phyloP scores from a whole-genome alignment of 208 protist genomes.

The Endotrypanum monterogeii region DNA sequence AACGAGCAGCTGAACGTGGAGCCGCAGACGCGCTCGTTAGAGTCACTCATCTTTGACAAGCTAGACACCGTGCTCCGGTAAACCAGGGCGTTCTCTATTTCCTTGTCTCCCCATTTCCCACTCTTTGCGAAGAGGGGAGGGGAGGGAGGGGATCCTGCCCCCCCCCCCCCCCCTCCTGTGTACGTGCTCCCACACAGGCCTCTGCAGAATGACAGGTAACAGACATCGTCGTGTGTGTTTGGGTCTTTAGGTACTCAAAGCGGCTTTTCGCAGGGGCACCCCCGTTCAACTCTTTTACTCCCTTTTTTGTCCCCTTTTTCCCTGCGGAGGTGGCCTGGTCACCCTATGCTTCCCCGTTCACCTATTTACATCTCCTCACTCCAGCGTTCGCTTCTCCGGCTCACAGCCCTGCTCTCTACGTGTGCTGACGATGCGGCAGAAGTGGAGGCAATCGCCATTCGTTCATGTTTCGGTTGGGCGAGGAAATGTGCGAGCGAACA shows the following conservation, averaged over 20 bases:
- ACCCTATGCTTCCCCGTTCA: background rate
- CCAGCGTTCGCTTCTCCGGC: background rate
- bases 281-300: background rate
- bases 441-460: background rate
- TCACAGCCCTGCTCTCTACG: background rate
- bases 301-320: background rate
- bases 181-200: background rate
- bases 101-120: background rate
- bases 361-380: background rate
- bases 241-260: background rate
- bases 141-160: too few relatives aligned
- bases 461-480: background rate
- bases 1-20: conserved; percentile 85
- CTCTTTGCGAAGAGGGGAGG: background rate
- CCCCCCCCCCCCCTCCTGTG: too few relatives aligned
- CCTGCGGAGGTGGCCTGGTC: background rate
- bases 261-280: background rate
- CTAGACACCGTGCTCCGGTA: conserved; percentile 54
- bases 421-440: background rate
- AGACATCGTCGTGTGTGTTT: background rate
- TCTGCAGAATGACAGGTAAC: background rate
- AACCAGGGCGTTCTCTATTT: background rate
- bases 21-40: conserved; percentile 72
- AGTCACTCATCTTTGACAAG: conserved; percentile 76
- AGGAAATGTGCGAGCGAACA: background rate